These are phyloP conservation scores for Komagataella populi DNA, from an alignment of 805 yeast species.

Conservation along the genomic window DNA sequence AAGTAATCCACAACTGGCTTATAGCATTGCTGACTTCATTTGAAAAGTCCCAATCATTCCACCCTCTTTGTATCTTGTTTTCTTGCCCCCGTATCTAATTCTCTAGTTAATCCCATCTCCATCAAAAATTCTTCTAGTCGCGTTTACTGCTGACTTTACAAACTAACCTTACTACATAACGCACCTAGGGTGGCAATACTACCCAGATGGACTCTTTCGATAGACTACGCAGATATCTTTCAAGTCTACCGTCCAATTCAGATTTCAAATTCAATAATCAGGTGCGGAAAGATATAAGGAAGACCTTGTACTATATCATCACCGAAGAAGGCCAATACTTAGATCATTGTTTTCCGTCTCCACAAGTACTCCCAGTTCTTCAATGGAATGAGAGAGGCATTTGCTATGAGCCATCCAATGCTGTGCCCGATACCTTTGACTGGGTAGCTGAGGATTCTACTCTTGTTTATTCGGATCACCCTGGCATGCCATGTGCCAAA, in stretches of 20 bases:
- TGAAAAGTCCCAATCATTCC: too few species aligned
- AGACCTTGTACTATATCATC: slow-evolving; percentile 28
- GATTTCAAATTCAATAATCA: slow-evolving; percentile 17
- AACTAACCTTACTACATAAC: neutral
- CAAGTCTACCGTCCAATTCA: slow-evolving; percentile 21
- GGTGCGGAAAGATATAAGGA: slow-evolving; percentile 21
- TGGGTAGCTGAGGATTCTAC: neutral
- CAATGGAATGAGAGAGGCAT: slow-evolving; percentile 1
- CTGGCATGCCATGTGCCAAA: slow-evolving; percentile 59
- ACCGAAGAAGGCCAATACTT: slow-evolving; percentile 27
- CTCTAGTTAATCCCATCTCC: neutral
- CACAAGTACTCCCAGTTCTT: slow-evolving; percentile 10
- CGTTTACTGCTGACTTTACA: neutral
- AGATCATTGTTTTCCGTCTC: slow-evolving; percentile 19
- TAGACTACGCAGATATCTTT: slow-evolving; percentile 19
- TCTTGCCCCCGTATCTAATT: too few species aligned
- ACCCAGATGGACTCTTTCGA: neutral
- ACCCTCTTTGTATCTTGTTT: too few species aligned
- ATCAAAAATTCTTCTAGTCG: neutral
- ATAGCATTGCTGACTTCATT: too few species aligned
- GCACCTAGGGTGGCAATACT: neutral
- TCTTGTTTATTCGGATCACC: slow-evolving; percentile 25
- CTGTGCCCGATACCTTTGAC: neutral
- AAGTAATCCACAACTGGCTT: neutral
- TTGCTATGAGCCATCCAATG: neutral